Percentiles rank a stretch among this genome's conserved stretches.
phyloP scores from a whole-genome alignment of 2,329 filamentous ascomycete species.

The Cladosporium sp. region DNA sequence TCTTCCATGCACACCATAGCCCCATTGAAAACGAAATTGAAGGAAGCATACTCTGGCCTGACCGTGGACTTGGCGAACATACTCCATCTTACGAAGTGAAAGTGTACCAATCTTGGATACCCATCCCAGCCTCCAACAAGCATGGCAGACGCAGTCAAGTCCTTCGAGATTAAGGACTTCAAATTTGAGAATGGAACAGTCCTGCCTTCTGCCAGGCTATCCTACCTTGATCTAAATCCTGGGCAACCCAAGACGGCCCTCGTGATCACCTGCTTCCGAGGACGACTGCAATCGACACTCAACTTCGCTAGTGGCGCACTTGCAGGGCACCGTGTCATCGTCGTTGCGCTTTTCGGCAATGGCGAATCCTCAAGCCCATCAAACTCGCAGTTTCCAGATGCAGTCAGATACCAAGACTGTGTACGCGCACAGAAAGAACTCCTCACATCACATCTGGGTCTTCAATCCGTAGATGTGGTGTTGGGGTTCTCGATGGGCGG shows the following conservation, averaged over 20 bases:
- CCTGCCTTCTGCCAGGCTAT: neutral
- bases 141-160: neutral
- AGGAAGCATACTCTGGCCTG: neutral
- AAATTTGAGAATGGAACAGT: neutral
- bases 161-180: neutral
- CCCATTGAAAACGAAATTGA: neutral
- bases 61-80: too few species aligned
- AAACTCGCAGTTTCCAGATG: conserved; percentile 1
- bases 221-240: neutral
- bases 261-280: conserved; percentile 1
- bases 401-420: neutral
- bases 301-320: conserved; percentile 1
- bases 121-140: neutral
- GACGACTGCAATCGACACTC: neutral
- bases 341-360: conserved; percentile 6
- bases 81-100: too few species aligned
- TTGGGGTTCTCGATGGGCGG: conserved; percentile 57
- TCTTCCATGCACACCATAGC: neutral
- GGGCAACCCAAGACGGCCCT: neutral
- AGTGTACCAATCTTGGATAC: neutral
- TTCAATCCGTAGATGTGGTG: conserved; percentile 35
- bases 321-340: neutral
- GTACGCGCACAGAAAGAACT: conserved; percentile 28
- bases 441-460: neutral
- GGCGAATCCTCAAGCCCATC: conserved; percentile 3